phyloP scores from a whole-genome alignment of 2,329 filamentous ascomycete genomes.

The Conoideocrella luteorostrata region DNA sequence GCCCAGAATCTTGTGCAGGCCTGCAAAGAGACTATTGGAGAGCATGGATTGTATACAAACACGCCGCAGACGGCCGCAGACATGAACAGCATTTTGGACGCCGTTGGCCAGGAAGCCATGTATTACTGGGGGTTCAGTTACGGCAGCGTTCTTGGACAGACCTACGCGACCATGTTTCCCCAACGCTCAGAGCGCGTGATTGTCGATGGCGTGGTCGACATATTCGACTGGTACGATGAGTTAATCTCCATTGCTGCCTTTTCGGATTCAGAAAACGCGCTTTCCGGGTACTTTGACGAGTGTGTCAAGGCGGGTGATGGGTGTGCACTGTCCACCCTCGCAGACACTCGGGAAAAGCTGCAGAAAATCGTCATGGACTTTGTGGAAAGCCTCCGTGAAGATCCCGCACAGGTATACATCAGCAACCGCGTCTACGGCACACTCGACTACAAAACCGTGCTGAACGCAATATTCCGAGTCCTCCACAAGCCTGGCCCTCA shows the following conservation, averaged over 20 bases:
- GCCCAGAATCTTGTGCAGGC: constrained; percentile 33
- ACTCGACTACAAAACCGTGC: constrained; percentile 28
- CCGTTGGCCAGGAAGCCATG: constrained; percentile 24
- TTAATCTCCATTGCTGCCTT: constrained; percentile 20
- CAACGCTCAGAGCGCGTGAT: constrained; percentile 25
- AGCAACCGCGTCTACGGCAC: constrained; percentile 32
- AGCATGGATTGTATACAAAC: constrained; percentile 38
- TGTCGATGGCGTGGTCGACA: constrained; percentile 30
- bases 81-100: constrained; percentile 43
- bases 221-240: constrained; percentile 26
- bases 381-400: constrained; percentile 25
- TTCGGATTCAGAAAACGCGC: constrained; percentile 21
- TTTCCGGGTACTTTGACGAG: constrained; percentile 28
- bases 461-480: constrained; percentile 30
- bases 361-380: constrained; percentile 25
- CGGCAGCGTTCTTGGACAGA: constrained; percentile 33
- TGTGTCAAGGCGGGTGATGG: constrained; percentile 35
- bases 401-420: constrained; percentile 36
- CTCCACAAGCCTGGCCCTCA: constrained; percentile 29
- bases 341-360: constrained; percentile 28
- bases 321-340: constrained; percentile 35
- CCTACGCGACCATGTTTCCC: constrained; percentile 32
- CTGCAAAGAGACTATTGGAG: constrained; percentile 38
- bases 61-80: constrained; percentile 45
- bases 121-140: constrained; percentile 38